Evolutionary conservation across 2,329 filamentous ascomycete species (phyloP).

Genomic region (Sporothrix schenckii): DNA sequence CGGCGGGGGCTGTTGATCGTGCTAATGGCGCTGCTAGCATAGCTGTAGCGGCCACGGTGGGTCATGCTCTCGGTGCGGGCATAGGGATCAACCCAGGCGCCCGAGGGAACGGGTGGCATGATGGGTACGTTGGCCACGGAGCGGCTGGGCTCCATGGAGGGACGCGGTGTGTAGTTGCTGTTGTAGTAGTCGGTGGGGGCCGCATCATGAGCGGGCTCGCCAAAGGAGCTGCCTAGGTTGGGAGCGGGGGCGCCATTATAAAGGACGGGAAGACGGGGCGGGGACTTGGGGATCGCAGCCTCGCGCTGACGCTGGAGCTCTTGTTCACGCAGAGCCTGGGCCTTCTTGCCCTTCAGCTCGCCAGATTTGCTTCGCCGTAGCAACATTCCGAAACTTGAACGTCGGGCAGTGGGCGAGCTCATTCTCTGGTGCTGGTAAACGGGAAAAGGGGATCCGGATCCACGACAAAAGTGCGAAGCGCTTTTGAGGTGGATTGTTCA

Average conservation of each 20-base stretch:
- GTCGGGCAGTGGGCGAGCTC: conserved; percentile 42
- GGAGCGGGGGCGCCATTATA: conserved; percentile 52
- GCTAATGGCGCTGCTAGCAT: conserved; percentile 88
- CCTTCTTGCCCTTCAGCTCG: conserved; percentile 66
- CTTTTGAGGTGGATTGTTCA: conserved; percentile 20
- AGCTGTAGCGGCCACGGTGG: conserved; percentile 92
- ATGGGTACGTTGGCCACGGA: conserved; percentile 52
- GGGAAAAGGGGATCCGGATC: neutral
- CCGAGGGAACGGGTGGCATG: conserved; percentile 62
- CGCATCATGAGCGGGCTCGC: conserved; percentile 60
- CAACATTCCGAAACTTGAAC: conserved; percentile 60
- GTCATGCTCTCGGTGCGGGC: conserved; percentile 92
- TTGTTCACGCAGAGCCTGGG: conserved; percentile 56
- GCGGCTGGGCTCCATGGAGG: conserved; percentile 58
- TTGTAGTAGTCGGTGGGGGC: conserved; percentile 32
- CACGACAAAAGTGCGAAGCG: conserved; percentile 18
- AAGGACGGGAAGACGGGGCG: conserved; percentile 58
- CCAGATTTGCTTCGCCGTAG: conserved; percentile 69
- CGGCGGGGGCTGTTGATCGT: conserved; percentile 90
- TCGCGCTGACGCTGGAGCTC: conserved; percentile 57
- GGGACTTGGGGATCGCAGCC: conserved; percentile 50
- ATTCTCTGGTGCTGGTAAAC: conserved; percentile 41
- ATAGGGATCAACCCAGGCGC: conserved; percentile 72
- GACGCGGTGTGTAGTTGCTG: conserved; percentile 45
- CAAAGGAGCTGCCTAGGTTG: conserved; percentile 50